Base-by-base conservation (phyloP, 1,139 yeast genomes). In the Candida sanyaensis region DNA sequence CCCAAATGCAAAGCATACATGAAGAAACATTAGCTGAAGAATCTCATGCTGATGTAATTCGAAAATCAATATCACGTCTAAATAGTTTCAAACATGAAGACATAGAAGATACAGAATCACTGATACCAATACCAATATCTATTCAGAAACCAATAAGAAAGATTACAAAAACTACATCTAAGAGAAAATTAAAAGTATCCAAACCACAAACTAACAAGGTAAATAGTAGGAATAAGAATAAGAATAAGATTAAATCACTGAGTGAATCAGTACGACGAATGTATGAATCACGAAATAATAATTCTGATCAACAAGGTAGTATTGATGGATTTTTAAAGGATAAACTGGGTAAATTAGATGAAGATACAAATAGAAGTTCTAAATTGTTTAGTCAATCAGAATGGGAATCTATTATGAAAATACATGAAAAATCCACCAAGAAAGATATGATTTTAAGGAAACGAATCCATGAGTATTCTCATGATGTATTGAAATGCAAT, bases 1-100 rank as follows among this genome's bases (percentile, higher is more conserved):
- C 76, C 0, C 77, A 71, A 50, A 68, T 72, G 63, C 77, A 72
- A 52, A 60, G 63, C 5, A 57, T 67, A 8, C 67, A 69, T 46
- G 77, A 72, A 45, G 69, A 66, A 27, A 54, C 58, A 6, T 50
- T 60, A 31, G 54, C 55, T 30, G 42, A 41, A 17, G 70, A 66
- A 40, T 37, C 52, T 8, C 39, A 50, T 7, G 51, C 52, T 21
- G 38, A 34, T 17, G 41, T 42, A 3, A 41, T 49, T n/a, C 49
- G 46, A 23, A 38, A 42, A 12, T 52, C 47, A 12, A 42, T 60
- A 13, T 56, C 60, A 6, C 52, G 47, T 33, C 51, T 68, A 12
- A 51, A 50, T 31, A 31, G 48, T 39, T 65, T 59, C 50, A 57
- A 51, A 42, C 56, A 47, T 41, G 42, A 47, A 12, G 44, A 12